Evolutionary conservation across 345 rosid species (phyloP).

Genomic region (Pugionium cornutum): DNA sequence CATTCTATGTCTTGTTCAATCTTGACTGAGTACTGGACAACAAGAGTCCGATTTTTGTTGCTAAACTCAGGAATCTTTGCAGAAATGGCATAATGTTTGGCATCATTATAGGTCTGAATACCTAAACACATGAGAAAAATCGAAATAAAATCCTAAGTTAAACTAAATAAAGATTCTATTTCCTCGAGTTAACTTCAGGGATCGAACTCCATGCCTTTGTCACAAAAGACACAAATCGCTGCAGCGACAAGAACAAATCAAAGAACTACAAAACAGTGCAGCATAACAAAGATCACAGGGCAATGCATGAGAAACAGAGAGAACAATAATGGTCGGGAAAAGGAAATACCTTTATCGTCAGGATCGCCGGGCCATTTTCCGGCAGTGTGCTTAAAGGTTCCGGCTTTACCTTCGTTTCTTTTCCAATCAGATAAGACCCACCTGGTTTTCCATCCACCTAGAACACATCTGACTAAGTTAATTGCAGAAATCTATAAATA

Average conservation of each 20-base stretch:
- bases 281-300: slow-evolving; percentile 12
- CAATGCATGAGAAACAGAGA: slow-evolving; percentile 10
- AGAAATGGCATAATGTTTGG: slow-evolving; percentile 81
- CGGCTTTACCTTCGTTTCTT: slow-evolving; percentile 81
- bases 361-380: slow-evolving; percentile 88
- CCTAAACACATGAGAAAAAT: slow-evolving; percentile 46
- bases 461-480: slow-evolving; percentile 17
- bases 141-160: background rate
- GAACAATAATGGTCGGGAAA: background rate
- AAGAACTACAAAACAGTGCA: slow-evolving; percentile 10
- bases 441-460: slow-evolving; percentile 90
- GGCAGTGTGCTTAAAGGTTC: slow-evolving; percentile 74
- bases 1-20: slow-evolving; percentile 94
- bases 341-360: slow-evolving; percentile 62
- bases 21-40: slow-evolving; percentile 81
- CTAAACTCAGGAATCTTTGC: slow-evolving; percentile 87
- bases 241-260: slow-evolving; percentile 10
- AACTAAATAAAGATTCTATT: background rate
- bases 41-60: slow-evolving; percentile 85
- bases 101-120: slow-evolving; percentile 83
- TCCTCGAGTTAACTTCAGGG: background rate
- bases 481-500: slow-evolving; percentile 10
- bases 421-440: slow-evolving; percentile 96
- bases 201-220: slow-evolving; percentile 10
- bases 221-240: background rate